phyloP scores from a whole-genome alignment of 345 rosid genomes.

The Hypericum perforatum region DNA sequence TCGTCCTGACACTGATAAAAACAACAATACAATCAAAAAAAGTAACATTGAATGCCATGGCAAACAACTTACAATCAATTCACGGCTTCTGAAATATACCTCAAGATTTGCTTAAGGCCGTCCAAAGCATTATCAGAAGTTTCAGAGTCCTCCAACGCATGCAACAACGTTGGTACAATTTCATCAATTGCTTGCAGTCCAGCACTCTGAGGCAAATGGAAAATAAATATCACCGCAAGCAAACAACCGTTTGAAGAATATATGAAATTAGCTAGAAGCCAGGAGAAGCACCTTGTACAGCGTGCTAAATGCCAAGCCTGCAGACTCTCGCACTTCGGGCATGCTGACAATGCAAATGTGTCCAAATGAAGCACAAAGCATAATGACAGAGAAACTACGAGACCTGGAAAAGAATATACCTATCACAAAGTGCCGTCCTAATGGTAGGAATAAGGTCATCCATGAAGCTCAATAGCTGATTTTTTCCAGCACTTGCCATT shows the following conservation, averaged over 20 bases:
- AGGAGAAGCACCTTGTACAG: slow-evolving; percentile 66
- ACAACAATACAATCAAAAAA: slow-evolving; percentile 10
- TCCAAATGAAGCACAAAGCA: background rate
- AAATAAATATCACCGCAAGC: background rate
- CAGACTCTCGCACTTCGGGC: slow-evolving; percentile 93
- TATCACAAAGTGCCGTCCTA: slow-evolving; percentile 92
- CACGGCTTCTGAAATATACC: slow-evolving; percentile 25
- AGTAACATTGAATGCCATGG: background rate
- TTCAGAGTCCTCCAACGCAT: slow-evolving; percentile 85
- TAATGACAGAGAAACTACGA: slow-evolving; percentile 3
- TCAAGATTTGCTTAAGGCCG: slow-evolving; percentile 92
- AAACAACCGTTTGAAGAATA: background rate
- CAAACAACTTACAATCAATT: background rate
- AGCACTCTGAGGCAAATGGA: slow-evolving; percentile 56
- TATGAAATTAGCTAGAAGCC: slow-evolving; percentile 7
- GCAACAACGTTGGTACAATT: slow-evolving; percentile 89
- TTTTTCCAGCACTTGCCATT: slow-evolving; percentile 95
- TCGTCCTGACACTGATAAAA: slow-evolving; percentile 72
- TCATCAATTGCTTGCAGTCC: slow-evolving; percentile 99
- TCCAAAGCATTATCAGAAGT: slow-evolving; percentile 88
- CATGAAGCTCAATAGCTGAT: slow-evolving; percentile 87
- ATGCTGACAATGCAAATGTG: slow-evolving; percentile 28
- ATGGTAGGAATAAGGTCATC: slow-evolving; percentile 91
- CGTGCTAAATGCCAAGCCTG: slow-evolving; percentile 94
- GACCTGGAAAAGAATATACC: slow-evolving; percentile 31